Base-by-base conservation (phyloP, 2,329 filamentous ascomycete species). In the Onygena corvina region DNA sequence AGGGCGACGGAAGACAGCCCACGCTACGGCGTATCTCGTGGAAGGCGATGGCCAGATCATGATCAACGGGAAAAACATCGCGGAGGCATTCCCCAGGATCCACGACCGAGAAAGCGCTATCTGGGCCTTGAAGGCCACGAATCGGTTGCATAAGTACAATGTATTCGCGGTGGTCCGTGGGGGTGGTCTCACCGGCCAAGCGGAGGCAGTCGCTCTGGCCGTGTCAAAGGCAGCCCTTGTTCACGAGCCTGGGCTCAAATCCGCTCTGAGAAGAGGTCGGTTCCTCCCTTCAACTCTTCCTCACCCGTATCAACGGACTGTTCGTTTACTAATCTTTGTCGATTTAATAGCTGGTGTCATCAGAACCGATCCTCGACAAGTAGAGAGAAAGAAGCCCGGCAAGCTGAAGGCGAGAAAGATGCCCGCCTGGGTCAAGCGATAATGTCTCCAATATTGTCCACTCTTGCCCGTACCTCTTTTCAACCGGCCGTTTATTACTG, bases 351-450 rank as follows among this genome's bases (percentile, higher is more conserved):
- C 90, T 64, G 93, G 93, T 55, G 88, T 84, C 67, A 79, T 98
- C 56, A 93, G 89, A 47, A 84, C 90, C 63, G 90, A 98, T 72
- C 79, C 83, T 51, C 87, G 90, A 71, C 81, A 76, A 62, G 93
- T 98, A 58, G 92, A 98, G 72, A 90, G 92, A 67, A 98, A 98
- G 82, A 96, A 98, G 79, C 80, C 87, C 50, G 93, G 92, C 59
- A 86, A 87, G 63, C 70, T 94, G 71, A 98, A 98, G 77, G 90
- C 92, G 51, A 85, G 92, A 71, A 98, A 98, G 81, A 93, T 84
- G 80, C 90, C 90, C 53, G 79, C 92, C 60, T 98, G 93, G 92
- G 89, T 96, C 76, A 96, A 95, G 80, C 74, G 79, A 66, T 82
- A 57, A 67, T 54, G 50, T 46, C 14, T 3, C 3, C 2, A 35